Evolutionary conservation across 176 grass and related monocot species (phyloP).

Genomic region (Lolium rigidum): DNA sequence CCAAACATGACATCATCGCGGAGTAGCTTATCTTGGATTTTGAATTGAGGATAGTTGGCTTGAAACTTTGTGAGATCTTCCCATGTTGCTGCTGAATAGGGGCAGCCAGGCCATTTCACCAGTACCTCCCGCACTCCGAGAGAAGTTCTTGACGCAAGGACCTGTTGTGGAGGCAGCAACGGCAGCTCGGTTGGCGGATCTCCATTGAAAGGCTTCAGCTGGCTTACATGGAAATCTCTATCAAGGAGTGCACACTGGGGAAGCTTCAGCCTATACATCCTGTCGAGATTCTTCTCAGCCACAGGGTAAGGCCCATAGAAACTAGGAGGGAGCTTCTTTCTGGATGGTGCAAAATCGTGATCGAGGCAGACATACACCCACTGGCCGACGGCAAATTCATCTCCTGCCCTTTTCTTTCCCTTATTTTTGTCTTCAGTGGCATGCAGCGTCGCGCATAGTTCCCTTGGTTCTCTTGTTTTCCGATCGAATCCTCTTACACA

Average conservation of each 20-base stretch:
- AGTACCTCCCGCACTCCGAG: not conserved
- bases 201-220: not conserved
- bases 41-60: not conserved
- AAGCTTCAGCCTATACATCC: not conserved
- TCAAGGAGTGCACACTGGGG: not conserved
- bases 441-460: not conserved
- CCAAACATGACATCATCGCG: not conserved
- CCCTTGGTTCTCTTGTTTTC: not conserved
- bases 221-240: not conserved
- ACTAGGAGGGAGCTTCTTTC: not conserved
- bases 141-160: not conserved
- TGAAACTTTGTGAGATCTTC: not conserved
- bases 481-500: not conserved
- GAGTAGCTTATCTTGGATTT: not conserved
- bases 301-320: not conserved
- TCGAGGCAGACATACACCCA: not conserved
- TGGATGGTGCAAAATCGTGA: not conserved
- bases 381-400: not conserved
- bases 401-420: not conserved
- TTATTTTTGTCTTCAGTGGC: not conserved
- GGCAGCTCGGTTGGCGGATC: not conserved
- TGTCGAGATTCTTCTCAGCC: not conserved
- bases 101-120: not conserved
- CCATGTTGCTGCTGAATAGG: not conserved
- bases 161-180: not conserved